A percentile compares a stretch with the other conserved stretches of the same genome.
phyloP scores from a whole-genome alignment of 345 rosid genomes.

The Erucastrum elatum region DNA sequence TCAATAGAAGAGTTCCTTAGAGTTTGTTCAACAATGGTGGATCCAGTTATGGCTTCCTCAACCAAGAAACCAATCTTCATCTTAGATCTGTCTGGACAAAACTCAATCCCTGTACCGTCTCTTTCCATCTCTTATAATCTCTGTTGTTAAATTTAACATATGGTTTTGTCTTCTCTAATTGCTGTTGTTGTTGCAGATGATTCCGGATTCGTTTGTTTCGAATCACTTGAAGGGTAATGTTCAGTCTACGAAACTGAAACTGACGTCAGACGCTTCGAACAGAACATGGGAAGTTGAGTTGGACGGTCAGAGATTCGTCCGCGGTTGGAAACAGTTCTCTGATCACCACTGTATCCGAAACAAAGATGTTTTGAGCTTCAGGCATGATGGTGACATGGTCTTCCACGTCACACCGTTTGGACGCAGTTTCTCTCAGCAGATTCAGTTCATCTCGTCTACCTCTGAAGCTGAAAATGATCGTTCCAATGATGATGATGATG shows the following conservation, averaged over 20 bases:
- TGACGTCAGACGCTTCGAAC: conserved; percentile 25
- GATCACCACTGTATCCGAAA: conserved; percentile 7
- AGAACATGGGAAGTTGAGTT: conserved; percentile 29
- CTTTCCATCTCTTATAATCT: neutral
- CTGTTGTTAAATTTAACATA: neutral
- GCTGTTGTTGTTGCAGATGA: conserved; percentile 19
- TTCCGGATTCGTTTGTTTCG: conserved; percentile 23
- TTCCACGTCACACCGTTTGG: conserved; percentile 32
- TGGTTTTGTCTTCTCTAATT: neutral
- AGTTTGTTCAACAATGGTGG: conserved; percentile 14
- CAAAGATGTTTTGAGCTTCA: conserved; percentile 31
- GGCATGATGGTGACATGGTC: conserved; percentile 16
- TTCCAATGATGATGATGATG: conserved; percentile 8
- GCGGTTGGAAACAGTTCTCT: conserved; percentile 30
- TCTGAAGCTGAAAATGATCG: conserved; percentile 6
- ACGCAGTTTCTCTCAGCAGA: conserved; percentile 24
- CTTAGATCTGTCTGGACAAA: conserved; percentile 19
- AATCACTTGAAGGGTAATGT: conserved; percentile 6
- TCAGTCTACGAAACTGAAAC: conserved; percentile 12
- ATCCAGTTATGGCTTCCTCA: neutral
- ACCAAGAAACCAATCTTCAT: conserved; percentile 18
- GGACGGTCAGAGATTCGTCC: conserved; percentile 14
- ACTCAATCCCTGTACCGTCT: conserved; percentile 28
- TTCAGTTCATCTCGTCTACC: conserved; percentile 9
- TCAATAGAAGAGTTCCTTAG: neutral